These are phyloP conservation scores for Dictyostelium citrinum DNA, from an alignment of 78 protist species.

Conservation along the genomic window DNA sequence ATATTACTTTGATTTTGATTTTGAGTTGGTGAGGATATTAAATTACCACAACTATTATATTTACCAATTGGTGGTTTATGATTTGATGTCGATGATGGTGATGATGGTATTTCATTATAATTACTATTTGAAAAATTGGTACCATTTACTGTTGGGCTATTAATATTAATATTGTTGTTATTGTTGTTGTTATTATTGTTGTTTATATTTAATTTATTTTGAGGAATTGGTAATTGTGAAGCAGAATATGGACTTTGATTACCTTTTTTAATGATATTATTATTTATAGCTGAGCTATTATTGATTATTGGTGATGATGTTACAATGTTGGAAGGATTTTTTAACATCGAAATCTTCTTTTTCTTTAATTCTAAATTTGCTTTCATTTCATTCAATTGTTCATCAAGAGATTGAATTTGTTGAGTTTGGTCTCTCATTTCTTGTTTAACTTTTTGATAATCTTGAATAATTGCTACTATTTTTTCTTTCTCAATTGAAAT, in stretches of 20 bases:
- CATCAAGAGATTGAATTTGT: constrained; percentile 24
- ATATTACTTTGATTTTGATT: neutral
- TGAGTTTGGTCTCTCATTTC: constrained; percentile 23
- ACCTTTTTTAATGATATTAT: neutral
- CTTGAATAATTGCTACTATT: constrained; percentile 14
- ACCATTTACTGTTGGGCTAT: no score
- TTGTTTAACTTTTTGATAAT: constrained; percentile 32
- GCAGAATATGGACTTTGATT: neutral
- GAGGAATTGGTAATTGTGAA: neutral
- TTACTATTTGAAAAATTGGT: neutral
- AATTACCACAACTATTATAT: neutral
- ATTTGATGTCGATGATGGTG: neutral
- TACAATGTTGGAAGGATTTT: neutral
- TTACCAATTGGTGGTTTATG: constrained; percentile 11
- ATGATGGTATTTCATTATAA: neutral
- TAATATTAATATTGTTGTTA: no score
- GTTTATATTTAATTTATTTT: neutral
- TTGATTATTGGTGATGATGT: neutral
- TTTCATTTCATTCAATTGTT: constrained; percentile 34
- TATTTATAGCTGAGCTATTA: neutral
- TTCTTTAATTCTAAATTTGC: constrained; percentile 50
- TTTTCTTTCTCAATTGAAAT: constrained; percentile 50
- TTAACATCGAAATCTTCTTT: constrained; percentile 50
- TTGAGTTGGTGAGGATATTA: neutral
- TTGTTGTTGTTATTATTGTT: neutral